These are phyloP conservation scores for Endothia cerciana DNA, from an alignment of 2,329 filamentous ascomycete species.

Conservation along the genomic window DNA sequence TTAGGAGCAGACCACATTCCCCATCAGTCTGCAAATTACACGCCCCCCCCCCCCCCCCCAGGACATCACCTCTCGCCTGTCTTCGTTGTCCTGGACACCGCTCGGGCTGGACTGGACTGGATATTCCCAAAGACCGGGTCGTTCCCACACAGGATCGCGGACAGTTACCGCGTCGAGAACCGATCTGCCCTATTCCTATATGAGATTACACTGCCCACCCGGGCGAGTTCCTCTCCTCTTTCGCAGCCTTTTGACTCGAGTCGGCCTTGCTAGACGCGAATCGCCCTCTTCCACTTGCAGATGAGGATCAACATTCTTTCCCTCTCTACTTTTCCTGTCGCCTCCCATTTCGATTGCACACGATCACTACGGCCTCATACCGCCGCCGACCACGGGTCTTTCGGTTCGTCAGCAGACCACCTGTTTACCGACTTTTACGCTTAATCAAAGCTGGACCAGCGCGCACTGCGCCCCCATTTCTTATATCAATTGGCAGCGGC, in stretches of 20 bases:
- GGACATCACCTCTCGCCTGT: constrained; percentile 7
- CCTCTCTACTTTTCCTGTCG: constrained; percentile 6
- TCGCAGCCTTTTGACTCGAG: constrained; percentile 18
- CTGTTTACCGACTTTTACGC: constrained; percentile 27
- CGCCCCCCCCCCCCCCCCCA: constrained; percentile 12
- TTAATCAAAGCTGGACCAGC: constrained; percentile 22
- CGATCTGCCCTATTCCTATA: constrained; percentile 20
- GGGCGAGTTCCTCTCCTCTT: constrained; percentile 16
- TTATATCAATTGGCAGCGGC: constrained; percentile 9
- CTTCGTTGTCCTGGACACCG: constrained; percentile 21
- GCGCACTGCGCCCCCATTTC: constrained; percentile 16
- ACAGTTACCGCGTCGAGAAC: constrained; percentile 20
- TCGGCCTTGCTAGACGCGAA: constrained; percentile 28
- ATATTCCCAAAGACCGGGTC: constrained; percentile 10
- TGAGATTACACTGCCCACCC: constrained; percentile 26
- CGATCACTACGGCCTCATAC: constrained; percentile 17
- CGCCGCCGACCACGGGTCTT: constrained; percentile 23
- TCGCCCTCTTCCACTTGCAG: constrained; percentile 12
- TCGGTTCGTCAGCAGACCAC: constrained; percentile 18
- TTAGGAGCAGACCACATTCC: constrained; percentile 15
- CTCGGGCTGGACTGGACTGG: constrained; percentile 21
- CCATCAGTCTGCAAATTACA: constrained; percentile 20
- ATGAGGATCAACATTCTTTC: constrained; percentile 25
- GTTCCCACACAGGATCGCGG: constrained; percentile 11
- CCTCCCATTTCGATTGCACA: constrained; percentile 20